These are phyloP conservation scores for Vickermania ingenoplastis DNA, from an alignment of 208 protist genomes.

Conservation along the genomic window DNA sequence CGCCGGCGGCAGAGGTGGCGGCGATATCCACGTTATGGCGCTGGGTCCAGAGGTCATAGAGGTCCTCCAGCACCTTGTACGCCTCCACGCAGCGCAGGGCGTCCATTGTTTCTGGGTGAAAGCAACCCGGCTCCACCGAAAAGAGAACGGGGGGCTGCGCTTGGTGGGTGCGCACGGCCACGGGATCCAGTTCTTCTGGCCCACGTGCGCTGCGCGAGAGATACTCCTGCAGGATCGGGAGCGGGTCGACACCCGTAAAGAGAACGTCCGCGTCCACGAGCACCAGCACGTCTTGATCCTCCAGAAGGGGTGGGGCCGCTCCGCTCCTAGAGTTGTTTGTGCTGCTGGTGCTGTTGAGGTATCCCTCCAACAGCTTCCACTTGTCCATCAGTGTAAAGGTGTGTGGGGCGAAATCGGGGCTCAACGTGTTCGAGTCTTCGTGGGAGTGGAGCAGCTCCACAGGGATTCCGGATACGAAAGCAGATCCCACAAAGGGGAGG, in stretches of 20 bases:
- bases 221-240: not conserved
- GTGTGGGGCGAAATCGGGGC: not conserved
- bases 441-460: not conserved
- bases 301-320: not conserved
- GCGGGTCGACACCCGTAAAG: not conserved
- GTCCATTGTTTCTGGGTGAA: not conserved
- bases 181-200: not conserved
- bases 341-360: not conserved
- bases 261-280: not conserved
- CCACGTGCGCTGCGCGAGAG: not conserved
- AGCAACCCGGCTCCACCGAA: not conserved
- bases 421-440: not conserved
- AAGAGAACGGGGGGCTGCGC: not conserved
- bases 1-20: not conserved
- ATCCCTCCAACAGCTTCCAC: not conserved
- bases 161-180: not conserved
- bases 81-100: not conserved
- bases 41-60: not conserved
- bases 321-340: too few relatives aligned
- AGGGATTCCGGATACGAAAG: not conserved
- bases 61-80: not conserved
- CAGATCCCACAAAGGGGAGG: not conserved
- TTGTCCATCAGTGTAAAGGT: not conserved
- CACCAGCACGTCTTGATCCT: not conserved
- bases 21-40: not conserved